Base-by-base conservation (phyloP, 139 green algal species). In the Coelastrella sp. region DNA sequence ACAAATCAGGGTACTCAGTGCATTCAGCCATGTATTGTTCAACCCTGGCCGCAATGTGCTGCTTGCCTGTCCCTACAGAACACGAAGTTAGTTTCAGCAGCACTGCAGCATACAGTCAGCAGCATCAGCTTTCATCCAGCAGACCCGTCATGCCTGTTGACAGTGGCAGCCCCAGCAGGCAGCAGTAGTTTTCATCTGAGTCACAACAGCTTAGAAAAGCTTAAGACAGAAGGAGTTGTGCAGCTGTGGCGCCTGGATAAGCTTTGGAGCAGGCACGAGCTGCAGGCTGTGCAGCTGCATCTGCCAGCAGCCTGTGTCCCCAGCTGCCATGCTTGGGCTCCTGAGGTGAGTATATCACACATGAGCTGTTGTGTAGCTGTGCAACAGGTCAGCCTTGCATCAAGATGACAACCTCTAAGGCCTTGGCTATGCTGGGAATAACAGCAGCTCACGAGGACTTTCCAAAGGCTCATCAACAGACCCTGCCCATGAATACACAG, bases 191-290 rank as follows among this genome's bases (percentile, higher is more conserved):
- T 3, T 49, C 35, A 49, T 49, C 35, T 49, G 35, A 49, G 3
- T 49, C 35, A 49, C 35, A 3, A 49, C 35, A 22, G 35, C 15
- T n/a, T 27, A 59, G 59, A 61, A 59, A 49, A 61, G 79, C 79
- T n/a, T 12, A 6, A 19, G 81, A n/a, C 65, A 68, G 84, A 10
- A 61, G 25, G 24, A 35, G n/a, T 19, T 20, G 72, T 84, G 60
- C 86, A 78, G 75, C 60, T 90, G 7, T 90, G 86, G 86, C 58
- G 17, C 6, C 75, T 90, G 24, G 75, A 90, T n/a, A 83, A 74
- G 27, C 75, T 85, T 19, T 90, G 86, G 86, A n/a, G 49, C 8
- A 8, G 58, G 12, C 74, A 85, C 56, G 60, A 84, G 73, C 86
- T 90, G 59, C 57, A 84, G 22, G 6, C 85, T 19, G 60, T 22